Evolutionary conservation across 192 early-diverging fungal species (phyloP).

Genomic region (Glomus cerebriforme): DNA sequence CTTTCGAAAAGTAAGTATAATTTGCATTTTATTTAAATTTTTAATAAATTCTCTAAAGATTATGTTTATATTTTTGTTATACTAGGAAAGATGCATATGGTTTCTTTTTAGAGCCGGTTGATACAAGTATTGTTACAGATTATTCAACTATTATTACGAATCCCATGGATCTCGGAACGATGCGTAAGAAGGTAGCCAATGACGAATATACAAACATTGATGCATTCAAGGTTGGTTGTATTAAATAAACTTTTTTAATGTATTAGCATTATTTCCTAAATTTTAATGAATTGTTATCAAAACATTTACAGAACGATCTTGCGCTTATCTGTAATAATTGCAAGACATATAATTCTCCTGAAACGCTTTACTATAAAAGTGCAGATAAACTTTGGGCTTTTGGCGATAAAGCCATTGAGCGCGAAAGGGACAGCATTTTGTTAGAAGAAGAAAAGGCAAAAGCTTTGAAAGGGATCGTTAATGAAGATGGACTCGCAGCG

Average conservation of each 20-base stretch:
- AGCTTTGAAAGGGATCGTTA: conserved; percentile 4
- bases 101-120: conserved; percentile 86
- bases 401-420: conserved; percentile 71
- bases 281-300: background rate
- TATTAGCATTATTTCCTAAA: background rate
- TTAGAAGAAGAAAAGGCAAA: conserved; percentile 35
- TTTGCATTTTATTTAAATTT: background rate
- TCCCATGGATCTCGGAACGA: conserved; percentile 94
- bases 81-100: conserved; percentile 79
- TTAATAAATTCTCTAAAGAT: background rate
- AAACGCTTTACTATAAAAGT: conserved; percentile 77
- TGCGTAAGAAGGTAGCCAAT: conserved; percentile 71
- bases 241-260: background rate
- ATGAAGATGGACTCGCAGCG: background rate
- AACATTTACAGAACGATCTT: conserved; percentile 61
- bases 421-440: conserved; percentile 52
- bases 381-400: conserved; percentile 78
- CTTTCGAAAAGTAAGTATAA: conserved; percentile 14
- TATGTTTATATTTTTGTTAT: background rate
- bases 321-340: conserved; percentile 77
- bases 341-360: conserved; percentile 80
- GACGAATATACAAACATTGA: conserved; percentile 64
- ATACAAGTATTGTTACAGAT: conserved; percentile 72
- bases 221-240: conserved; percentile 53
- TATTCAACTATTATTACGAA: conserved; percentile 77